Percentiles rank a stretch among this genome's conserved stretches.
phyloP scores from a whole-genome alignment of 2,329 filamentous ascomycete species.

The Fusarium coicis region DNA sequence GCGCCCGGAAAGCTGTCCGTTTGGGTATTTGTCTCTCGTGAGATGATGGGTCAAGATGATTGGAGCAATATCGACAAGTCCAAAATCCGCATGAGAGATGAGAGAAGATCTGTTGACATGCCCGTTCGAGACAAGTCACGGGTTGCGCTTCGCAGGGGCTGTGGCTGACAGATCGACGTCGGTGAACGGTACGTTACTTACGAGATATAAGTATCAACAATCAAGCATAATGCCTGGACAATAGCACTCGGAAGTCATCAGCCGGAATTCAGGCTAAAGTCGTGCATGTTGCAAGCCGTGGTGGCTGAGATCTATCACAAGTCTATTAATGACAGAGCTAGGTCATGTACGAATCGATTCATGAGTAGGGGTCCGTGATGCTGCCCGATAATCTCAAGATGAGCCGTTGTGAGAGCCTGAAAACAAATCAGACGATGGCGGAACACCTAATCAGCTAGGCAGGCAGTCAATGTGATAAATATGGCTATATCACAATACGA shows the following conservation, averaged over 20 bases:
- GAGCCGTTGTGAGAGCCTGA: constrained; percentile 23
- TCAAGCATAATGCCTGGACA: constrained; percentile 10
- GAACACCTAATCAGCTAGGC: neutral
- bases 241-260: neutral
- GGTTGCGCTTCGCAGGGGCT: constrained; percentile 31
- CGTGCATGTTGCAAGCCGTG: constrained; percentile 20
- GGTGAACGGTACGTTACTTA: constrained; percentile 11
- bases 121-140: constrained; percentile 36
- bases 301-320: constrained; percentile 42
- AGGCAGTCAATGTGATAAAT: constrained; percentile 21
- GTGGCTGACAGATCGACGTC: constrained; percentile 36
- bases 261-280: constrained; percentile 23
- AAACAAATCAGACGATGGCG: constrained; percentile 21
- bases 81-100: constrained; percentile 5
- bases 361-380: constrained; percentile 4
- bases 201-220: constrained; percentile 1
- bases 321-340: constrained; percentile 23
- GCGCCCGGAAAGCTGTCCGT: constrained; percentile 33
- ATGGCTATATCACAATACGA: constrained; percentile 36
- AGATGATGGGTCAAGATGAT: constrained; percentile 23
- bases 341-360: constrained; percentile 8
- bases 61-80: constrained; percentile 8
- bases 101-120: constrained; percentile 34
- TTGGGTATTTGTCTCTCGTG: constrained; percentile 11
- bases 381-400: constrained; percentile 27